Percentiles rank a stretch among this genome's conserved stretches.
Evolutionary conservation across 1,284 basidiomycete genomes (phyloP).

Genomic region (Termitomyces sp.): DNA sequence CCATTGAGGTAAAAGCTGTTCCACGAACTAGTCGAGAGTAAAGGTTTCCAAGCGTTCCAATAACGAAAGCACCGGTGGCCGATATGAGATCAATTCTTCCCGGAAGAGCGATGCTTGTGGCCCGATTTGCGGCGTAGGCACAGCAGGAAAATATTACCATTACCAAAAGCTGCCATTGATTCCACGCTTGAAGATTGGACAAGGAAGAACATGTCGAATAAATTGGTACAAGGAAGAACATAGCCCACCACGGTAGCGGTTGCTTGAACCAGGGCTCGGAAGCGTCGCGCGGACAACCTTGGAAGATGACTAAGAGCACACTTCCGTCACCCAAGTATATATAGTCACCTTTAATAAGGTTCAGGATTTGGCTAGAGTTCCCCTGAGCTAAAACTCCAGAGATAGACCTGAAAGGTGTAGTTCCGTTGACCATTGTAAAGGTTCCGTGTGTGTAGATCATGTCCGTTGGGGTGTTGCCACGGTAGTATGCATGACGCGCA

Average conservation of each 20-base stretch:
- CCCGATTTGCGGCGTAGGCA: conserved; percentile 67
- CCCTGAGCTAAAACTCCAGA: conserved; percentile 62
- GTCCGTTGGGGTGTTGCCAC: conserved; percentile 37
- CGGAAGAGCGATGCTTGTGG: conserved; percentile 43
- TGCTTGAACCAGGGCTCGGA: conserved; percentile 75
- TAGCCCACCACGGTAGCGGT: conserved; percentile 71
- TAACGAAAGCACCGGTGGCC: conserved; percentile 75
- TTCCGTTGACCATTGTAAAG: conserved; percentile 56
- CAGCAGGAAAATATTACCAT: conserved; percentile 79
- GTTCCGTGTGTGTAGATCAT: conserved; percentile 51
- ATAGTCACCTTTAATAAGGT: conserved; percentile 45
- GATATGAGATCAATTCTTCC: conserved; percentile 57
- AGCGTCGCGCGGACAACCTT: conserved; percentile 71
- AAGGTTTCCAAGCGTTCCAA: conserved; percentile 75
- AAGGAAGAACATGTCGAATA: conserved; percentile 79
- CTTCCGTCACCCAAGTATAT: neutral
- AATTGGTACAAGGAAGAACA: conserved; percentile 73
- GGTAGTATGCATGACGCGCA: conserved; percentile 50
- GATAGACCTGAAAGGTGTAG: conserved; percentile 39
- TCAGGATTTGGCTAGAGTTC: conserved; percentile 36
- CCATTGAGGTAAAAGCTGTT: conserved; percentile 84
- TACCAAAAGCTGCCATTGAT: conserved; percentile 62
- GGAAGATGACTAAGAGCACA: neutral
- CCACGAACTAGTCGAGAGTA: conserved; percentile 77
- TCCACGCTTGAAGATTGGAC: conserved; percentile 68